Evolutionary conservation across 2,329 filamentous ascomycete genomes (phyloP).

Genomic region (Nannizzia gypsea): DNA sequence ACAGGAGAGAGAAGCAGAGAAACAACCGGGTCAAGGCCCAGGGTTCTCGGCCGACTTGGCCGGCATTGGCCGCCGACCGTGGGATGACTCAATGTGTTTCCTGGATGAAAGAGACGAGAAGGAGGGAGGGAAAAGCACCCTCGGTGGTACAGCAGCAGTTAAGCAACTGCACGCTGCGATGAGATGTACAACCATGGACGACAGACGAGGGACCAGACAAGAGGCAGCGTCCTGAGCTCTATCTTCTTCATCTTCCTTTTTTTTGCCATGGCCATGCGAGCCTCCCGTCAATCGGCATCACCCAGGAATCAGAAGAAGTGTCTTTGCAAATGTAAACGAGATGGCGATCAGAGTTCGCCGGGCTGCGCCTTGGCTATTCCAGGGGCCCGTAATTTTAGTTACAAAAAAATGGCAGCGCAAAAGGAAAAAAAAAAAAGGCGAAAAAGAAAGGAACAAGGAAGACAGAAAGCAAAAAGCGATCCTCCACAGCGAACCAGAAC

Average conservation of each 20-base stretch:
- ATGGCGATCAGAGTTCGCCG: constrained; percentile 4
- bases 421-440: background rate
- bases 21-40: background rate
- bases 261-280: no score
- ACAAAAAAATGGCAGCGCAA: background rate
- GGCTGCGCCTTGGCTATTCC: background rate
- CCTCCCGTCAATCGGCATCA: background rate
- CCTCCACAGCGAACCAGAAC: constrained; percentile 2
- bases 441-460: background rate
- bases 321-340: background rate
- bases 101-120: background rate
- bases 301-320: background rate
- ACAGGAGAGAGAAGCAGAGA: background rate
- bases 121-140: background rate
- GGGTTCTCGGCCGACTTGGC: background rate
- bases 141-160: background rate
- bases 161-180: background rate
- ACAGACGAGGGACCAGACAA: background rate
- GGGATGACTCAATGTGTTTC: background rate
- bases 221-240: background rate
- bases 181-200: background rate
- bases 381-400: constrained; percentile 2
- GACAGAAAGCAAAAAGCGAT: background rate
- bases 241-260: no score
- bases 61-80: background rate